A percentile compares a stretch with the other conserved stretches of the same genome.
phyloP scores from a whole-genome alignment of 2,329 filamentous ascomycete species.

The Magnaporthiopsis rhizophila region DNA sequence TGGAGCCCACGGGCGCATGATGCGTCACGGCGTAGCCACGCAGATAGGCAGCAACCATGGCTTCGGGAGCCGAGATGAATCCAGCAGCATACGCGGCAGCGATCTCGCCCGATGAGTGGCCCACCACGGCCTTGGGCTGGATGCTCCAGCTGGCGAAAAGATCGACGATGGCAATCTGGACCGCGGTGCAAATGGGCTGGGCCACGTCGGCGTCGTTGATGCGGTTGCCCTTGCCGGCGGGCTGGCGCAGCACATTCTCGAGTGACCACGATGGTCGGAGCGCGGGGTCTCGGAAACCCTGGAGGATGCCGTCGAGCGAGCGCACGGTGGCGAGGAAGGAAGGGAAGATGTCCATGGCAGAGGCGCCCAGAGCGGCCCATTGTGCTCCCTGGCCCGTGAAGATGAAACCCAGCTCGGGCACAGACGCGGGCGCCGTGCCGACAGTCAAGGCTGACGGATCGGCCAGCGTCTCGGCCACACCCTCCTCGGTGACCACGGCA shows the following conservation, averaged over 20 bases:
- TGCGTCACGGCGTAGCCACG: conserved; percentile 10
- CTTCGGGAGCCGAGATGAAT: conserved; percentile 30
- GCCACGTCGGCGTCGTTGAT: conserved; percentile 15
- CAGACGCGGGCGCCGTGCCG: background rate
- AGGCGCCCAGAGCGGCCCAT: conserved; percentile 24
- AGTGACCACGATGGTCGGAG: background rate
- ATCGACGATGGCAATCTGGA: conserved; percentile 33
- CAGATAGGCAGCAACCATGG: conserved; percentile 18
- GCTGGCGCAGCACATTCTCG: background rate
- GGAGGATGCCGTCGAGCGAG: background rate
- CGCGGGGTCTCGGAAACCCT: conserved; percentile 7
- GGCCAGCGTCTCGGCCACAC: too few species aligned
- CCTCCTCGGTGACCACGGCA: too few species aligned
- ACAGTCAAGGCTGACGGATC: too few species aligned
- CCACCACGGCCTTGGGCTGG: conserved; percentile 23
- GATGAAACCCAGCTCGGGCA: conserved; percentile 9
- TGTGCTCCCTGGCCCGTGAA: conserved; percentile 32
- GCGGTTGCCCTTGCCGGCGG: background rate
- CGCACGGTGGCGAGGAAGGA: background rate
- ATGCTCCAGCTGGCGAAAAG: conserved; percentile 25
- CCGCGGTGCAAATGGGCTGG: conserved; percentile 26
- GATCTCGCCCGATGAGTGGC: conserved; percentile 40
- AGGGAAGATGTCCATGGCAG: conserved; percentile 5
- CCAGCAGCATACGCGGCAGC: conserved; percentile 36
- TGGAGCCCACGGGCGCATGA: conserved; percentile 24